phyloP scores from a whole-genome alignment of 2,329 filamentous ascomycete genomes.

The Colletotrichum higginsianum region DNA sequence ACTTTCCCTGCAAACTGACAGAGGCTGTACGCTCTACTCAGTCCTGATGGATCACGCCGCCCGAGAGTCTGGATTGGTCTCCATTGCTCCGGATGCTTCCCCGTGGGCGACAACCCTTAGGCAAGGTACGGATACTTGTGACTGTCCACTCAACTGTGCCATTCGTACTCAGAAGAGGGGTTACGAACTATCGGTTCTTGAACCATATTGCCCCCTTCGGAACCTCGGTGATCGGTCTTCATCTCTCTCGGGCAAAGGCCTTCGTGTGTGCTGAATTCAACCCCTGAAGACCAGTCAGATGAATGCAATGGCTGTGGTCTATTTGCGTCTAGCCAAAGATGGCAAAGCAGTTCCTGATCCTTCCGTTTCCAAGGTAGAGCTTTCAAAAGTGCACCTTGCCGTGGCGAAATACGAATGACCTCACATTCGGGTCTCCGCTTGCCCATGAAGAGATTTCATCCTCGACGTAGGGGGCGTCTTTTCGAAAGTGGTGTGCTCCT shows the following conservation, averaged over 20 bases:
- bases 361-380: neutral
- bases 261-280: too few species aligned
- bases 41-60: neutral
- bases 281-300: neutral
- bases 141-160: neutral
- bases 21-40: neutral
- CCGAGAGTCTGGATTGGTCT: slow-evolving; percentile 9
- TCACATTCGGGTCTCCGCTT: too few species aligned
- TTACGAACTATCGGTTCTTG: neutral
- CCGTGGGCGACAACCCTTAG: too few species aligned
- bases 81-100: neutral
- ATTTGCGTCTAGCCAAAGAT: neutral
- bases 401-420: neutral
- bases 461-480: neutral
- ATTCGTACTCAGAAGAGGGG: neutral
- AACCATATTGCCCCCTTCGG: neutral
- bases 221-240: neutral
- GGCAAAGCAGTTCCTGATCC: neutral
- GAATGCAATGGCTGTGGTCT: neutral
- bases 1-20: neutral
- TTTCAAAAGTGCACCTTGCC: neutral
- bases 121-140: neutral
- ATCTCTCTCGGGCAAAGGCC: too few species aligned
- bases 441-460: neutral
- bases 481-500: neutral